Conservation (phyloP, 2,329 filamentous ascomycete species). For the Ceratocystis variospora region DNA sequence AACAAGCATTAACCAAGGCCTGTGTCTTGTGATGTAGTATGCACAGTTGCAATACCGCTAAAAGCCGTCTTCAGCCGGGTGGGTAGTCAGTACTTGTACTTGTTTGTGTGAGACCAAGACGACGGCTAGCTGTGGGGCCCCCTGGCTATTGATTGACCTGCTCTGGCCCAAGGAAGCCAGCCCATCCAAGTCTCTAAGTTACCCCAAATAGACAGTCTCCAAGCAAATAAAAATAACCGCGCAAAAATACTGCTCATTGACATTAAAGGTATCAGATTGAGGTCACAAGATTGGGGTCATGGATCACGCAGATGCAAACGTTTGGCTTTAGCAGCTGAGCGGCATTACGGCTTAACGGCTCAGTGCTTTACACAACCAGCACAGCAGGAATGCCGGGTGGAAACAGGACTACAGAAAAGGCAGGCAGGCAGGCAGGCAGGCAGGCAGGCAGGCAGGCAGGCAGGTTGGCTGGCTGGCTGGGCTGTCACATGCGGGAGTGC, state of each 20-base stretch:
- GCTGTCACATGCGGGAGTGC: neutral
- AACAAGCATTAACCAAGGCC: neutral
- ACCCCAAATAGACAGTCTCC: conserved; percentile 16
- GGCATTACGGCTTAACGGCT: neutral
- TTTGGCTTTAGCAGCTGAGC: neutral
- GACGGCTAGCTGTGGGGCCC: too few species aligned
- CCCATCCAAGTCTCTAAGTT: conserved; percentile 14
- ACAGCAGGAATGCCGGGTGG: neutral
- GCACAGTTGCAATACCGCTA: conserved; percentile 25
- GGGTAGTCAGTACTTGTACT: neutral
- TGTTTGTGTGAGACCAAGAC: neutral
- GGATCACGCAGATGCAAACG: neutral
- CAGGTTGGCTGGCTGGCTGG: neutral
- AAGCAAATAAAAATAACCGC: neutral
- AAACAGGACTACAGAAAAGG: neutral
- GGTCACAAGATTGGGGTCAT: neutral
- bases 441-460: too few species aligned
- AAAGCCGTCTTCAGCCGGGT: conserved; percentile 33
- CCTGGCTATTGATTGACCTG: too few species aligned
- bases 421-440: neutral
- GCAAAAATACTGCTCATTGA: neutral
- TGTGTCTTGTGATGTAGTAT: neutral
- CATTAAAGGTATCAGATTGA: neutral
- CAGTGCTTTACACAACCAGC: neutral
- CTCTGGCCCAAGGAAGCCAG: too few species aligned